Evolutionary conservation across 1,284 basidiomycete species (phyloP).

Genomic region (Omphalotus olearius): DNA sequence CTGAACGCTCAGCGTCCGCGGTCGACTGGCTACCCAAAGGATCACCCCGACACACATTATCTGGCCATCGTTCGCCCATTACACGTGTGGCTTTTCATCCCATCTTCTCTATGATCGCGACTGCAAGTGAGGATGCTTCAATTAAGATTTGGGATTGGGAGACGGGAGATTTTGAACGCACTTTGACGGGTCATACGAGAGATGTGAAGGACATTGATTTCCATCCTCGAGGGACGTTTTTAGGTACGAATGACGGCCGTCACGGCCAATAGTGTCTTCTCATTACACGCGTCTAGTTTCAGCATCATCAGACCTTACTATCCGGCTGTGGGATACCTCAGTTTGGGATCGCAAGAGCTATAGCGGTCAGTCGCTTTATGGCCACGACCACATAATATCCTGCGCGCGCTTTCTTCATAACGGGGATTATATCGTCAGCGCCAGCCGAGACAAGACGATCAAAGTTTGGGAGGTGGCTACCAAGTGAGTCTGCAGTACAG

Average conservation of each 20-base stretch:
- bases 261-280: background rate
- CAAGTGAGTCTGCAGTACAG: conserved; percentile 49
- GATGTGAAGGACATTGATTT: conserved; percentile 86
- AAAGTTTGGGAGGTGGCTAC: conserved; percentile 83
- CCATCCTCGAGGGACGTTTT: conserved; percentile 76
- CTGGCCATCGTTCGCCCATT: conserved; percentile 77
- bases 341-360: conserved; percentile 72
- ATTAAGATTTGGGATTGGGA: conserved; percentile 97
- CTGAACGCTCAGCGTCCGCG: conserved; percentile 49
- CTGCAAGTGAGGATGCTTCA: conserved; percentile 83
- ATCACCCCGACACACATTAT: conserved; percentile 74
- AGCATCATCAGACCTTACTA: conserved; percentile 85
- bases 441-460: conserved; percentile 85
- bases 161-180: conserved; percentile 87
- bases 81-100: conserved; percentile 87
- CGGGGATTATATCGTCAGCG: conserved; percentile 79
- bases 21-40: conserved; percentile 82
- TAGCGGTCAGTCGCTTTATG: conserved; percentile 82
- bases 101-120: conserved; percentile 77
- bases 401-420: conserved; percentile 81
- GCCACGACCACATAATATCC: conserved; percentile 90
- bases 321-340: conserved; percentile 87
- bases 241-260: conserved; percentile 50
- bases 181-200: conserved; percentile 90
- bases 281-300: conserved; percentile 50